A percentile compares a stretch with the other conserved stretches of the same genome.
phyloP scores from a whole-genome alignment of 768 basidiomycete genomes.

The Rhodocollybia butyracea region DNA sequence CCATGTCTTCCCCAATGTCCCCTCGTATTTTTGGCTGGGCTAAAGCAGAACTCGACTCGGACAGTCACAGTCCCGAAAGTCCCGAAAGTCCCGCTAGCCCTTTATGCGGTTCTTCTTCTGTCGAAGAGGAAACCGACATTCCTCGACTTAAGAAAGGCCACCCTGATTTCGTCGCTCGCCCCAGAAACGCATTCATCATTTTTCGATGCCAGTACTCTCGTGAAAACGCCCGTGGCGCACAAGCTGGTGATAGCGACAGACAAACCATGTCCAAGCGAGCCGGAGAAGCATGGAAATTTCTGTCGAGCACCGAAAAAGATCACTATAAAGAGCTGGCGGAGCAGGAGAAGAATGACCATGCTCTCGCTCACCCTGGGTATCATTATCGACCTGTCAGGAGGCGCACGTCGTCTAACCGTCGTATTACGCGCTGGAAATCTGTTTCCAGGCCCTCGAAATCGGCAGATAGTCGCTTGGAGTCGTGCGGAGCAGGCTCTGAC shows the following conservation, averaged over 20 bases:
- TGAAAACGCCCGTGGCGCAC: neutral
- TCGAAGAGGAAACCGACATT: neutral
- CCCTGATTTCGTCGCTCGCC: slow-evolving; percentile 35
- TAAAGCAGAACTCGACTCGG: neutral
- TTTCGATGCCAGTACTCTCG: slow-evolving; percentile 42
- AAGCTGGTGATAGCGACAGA: slow-evolving; percentile 18
- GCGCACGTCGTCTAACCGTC: neutral
- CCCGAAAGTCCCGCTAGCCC: neutral
- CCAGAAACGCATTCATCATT: slow-evolving; percentile 56
- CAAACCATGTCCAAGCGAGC: slow-evolving; percentile 51
- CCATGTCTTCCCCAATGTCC: neutral
- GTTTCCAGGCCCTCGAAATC: neutral
- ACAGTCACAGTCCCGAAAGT: neutral
- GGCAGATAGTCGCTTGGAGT: neutral
- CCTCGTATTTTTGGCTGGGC: neutral
- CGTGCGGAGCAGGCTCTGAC: neutral
- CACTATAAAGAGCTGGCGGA: slow-evolving; percentile 38
- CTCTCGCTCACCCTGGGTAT: slow-evolving; percentile 45
- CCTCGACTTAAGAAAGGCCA: slow-evolving; percentile 2
- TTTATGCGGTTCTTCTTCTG: neutral
- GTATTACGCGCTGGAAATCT: neutral
- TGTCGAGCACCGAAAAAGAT: slow-evolving; percentile 31
- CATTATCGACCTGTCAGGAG: slow-evolving; percentile 28
- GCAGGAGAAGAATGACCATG: slow-evolving; percentile 40
- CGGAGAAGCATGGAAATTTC: slow-evolving; percentile 54